Evolutionary conservation across 1,284 basidiomycete species (phyloP).

Genomic region (Ustilago loliicola): DNA sequence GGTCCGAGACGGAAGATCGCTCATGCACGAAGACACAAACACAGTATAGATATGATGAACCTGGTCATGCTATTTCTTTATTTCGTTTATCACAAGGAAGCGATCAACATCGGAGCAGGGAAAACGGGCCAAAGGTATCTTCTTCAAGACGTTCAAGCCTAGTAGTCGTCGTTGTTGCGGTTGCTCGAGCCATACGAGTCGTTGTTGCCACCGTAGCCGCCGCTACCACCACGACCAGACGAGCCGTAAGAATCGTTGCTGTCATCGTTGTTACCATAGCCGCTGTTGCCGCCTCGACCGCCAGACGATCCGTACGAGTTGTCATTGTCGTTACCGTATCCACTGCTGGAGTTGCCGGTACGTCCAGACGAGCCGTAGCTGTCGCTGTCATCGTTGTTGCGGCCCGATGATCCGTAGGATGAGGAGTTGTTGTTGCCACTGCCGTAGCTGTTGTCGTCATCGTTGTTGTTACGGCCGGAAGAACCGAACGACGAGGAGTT

Average conservation of each 20-base stretch:
- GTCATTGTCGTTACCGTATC: conserved; percentile 17
- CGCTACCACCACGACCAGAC: conserved; percentile 11
- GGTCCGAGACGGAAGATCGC: not conserved
- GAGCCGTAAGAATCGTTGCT: conserved; percentile 6
- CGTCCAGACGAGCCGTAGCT: conserved; percentile 10
- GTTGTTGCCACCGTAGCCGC: conserved; percentile 7
- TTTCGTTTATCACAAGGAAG: not conserved
- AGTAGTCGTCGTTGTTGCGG: conserved; percentile 27
- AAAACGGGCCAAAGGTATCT: not conserved
- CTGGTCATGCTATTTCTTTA: not conserved
- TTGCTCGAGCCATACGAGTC: conserved; percentile 22
- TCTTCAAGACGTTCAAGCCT: not conserved
- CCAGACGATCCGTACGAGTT: conserved; percentile 1
- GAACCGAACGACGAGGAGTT: conserved; percentile 10
- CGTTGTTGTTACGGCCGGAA: conserved; percentile 12
- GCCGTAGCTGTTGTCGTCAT: conserved; percentile 22
- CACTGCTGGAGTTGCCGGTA: conserved; percentile 3
- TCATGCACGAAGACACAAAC: not conserved
- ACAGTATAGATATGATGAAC: not conserved
- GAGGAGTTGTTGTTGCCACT: conserved; percentile 15
- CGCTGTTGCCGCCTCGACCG: conserved; percentile 12
- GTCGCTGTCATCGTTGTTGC: conserved; percentile 19
- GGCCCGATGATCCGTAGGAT: conserved; percentile 19
- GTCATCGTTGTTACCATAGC: conserved; percentile 17
- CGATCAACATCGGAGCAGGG: conserved; percentile 8